Conservation (phyloP, 805 yeast species). For the Saturnispora zaruensis region DNA sequence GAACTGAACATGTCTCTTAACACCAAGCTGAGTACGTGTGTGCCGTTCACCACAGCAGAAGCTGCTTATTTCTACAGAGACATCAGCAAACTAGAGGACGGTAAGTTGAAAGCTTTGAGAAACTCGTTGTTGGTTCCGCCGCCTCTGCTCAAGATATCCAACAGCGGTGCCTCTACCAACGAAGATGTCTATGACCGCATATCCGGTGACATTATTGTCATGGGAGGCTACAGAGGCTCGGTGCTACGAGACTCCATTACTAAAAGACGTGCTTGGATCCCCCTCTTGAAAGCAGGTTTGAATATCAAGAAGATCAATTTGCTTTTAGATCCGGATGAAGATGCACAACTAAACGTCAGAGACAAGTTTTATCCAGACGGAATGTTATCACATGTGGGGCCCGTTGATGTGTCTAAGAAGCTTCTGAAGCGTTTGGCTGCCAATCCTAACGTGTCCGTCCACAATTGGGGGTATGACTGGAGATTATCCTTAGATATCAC, state of each 20-base stretch:
- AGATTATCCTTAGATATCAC: constrained; percentile 57
- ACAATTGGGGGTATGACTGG: constrained; percentile 93
- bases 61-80: constrained; percentile 52
- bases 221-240: constrained; percentile 89
- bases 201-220: constrained; percentile 68
- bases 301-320: constrained; percentile 63
- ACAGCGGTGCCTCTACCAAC: not conserved
- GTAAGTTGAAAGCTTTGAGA: constrained; percentile 61
- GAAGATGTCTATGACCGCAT: constrained; percentile 38
- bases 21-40: constrained; percentile 40
- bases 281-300: constrained; percentile 71
- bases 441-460: constrained; percentile 53
- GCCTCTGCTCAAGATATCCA: constrained; percentile 6
- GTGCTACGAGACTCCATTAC: constrained; percentile 60
- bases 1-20: not conserved
- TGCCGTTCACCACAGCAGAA: constrained; percentile 50
- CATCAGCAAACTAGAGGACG: constrained; percentile 53
- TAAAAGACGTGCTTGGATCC: constrained; percentile 71
- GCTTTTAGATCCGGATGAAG: constrained; percentile 60
- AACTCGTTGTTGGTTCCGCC: constrained; percentile 38
- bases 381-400: constrained; percentile 74
- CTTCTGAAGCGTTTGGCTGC: constrained; percentile 44
- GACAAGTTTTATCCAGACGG: constrained; percentile 60
- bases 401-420: constrained; percentile 66
- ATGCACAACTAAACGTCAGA: constrained; percentile 55